Conservation (phyloP, 2,329 filamentous ascomycete species). For the Colletotrichum sidae region DNA sequence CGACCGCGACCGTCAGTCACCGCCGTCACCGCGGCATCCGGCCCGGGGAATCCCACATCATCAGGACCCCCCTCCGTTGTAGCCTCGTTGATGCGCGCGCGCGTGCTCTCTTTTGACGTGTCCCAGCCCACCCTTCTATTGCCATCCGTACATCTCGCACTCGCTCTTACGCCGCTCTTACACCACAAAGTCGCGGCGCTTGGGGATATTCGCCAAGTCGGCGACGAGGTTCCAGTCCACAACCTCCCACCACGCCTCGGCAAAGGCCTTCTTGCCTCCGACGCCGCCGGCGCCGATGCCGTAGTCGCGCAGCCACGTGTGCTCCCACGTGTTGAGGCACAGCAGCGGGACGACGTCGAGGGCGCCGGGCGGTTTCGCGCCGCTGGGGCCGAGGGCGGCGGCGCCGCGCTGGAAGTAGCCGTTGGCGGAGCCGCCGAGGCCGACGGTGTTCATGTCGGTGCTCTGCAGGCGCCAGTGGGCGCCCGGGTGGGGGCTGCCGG, state of each 20-base stretch:
- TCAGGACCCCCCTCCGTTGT: not conserved
- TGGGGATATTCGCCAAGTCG: slow-evolving; percentile 40
- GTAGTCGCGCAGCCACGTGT: slow-evolving; percentile 89
- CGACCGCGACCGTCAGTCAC: not conserved
- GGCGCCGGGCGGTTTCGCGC: slow-evolving; percentile 70
- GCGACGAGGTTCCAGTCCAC: slow-evolving; percentile 87
- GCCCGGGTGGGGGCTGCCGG: slow-evolving; percentile 86
- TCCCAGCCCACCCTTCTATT: not conserved
- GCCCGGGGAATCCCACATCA: not conserved
- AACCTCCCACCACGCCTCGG: slow-evolving; percentile 86
- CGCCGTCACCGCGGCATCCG: not conserved
- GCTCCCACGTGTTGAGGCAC: slow-evolving; percentile 97
- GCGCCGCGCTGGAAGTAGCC: slow-evolving; percentile 54
- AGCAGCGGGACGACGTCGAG: slow-evolving; percentile 80
- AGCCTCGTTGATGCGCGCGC: not conserved
- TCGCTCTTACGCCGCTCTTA: not conserved
- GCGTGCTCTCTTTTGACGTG: not conserved
- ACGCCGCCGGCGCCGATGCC: slow-evolving; percentile 67
- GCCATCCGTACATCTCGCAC: not conserved
- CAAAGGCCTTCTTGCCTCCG: slow-evolving; percentile 79
- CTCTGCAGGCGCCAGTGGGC: slow-evolving; percentile 82
- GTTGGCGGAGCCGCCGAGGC: slow-evolving; percentile 51
- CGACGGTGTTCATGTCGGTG: slow-evolving; percentile 76
- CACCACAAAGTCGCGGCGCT: slow-evolving; percentile 20
- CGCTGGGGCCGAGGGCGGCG: slow-evolving; percentile 38